phyloP scores from a whole-genome alignment of 2,329 filamentous ascomycete genomes.

The Epichloe sp. region DNA sequence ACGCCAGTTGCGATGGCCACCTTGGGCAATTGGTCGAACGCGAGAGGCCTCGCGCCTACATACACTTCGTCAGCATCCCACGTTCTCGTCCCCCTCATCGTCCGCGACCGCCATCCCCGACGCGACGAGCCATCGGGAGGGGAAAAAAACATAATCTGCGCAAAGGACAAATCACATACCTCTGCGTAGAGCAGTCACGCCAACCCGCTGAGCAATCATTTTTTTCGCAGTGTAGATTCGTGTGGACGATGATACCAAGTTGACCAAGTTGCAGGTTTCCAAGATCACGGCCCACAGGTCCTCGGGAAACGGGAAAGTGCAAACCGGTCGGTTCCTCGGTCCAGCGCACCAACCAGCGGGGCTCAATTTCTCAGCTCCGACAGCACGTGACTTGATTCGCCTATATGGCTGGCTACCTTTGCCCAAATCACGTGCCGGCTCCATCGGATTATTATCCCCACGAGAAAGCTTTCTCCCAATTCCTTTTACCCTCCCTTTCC shows the following conservation, averaged over 20 bases:
- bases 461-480: not conserved
- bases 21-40: slow-evolving; percentile 30
- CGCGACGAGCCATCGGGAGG: no score
- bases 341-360: slow-evolving; percentile 25
- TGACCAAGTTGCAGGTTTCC: not conserved
- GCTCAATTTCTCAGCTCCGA: slow-evolving; percentile 23
- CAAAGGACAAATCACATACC: slow-evolving; percentile 24
- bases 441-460: not conserved
- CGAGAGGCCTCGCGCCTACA: slow-evolving; percentile 29
- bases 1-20: slow-evolving; percentile 27
- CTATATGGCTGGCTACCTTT: slow-evolving; percentile 2
- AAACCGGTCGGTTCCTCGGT: slow-evolving; percentile 29
- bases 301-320: not conserved
- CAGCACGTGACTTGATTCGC: slow-evolving; percentile 14
- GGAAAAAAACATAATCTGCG: not conserved
- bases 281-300: not conserved
- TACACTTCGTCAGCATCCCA: slow-evolving; percentile 3
- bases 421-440: slow-evolving; percentile 10
- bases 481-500: slow-evolving; percentile 22
- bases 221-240: slow-evolving; percentile 11
- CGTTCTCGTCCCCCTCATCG: not conserved
- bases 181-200: slow-evolving; percentile 45
- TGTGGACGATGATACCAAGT: not conserved
- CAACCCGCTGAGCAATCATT: slow-evolving; percentile 46
- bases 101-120: not conserved